Conservation (phyloP, 2,329 filamentous ascomycete genomes). For the Mycocentrospora acerina region DNA sequence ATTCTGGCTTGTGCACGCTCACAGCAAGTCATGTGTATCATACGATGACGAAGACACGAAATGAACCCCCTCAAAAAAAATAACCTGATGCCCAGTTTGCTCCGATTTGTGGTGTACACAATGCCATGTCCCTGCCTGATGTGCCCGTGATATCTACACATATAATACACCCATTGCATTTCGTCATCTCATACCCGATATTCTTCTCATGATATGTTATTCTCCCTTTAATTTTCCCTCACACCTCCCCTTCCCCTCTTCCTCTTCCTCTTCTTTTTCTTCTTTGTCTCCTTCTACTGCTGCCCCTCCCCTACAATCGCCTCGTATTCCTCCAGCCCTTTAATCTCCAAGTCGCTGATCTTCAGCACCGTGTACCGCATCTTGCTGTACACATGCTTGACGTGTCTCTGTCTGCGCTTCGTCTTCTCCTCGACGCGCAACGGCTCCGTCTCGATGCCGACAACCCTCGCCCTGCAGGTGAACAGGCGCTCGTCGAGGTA, state of each 20-base stretch:
- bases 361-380: constrained; percentile 83
- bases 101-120: constrained; percentile 3
- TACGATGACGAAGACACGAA: too few relatives aligned
- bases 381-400: constrained; percentile 82
- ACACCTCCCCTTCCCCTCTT: constrained; percentile 1
- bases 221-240: neutral
- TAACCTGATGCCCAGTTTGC: too few relatives aligned
- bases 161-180: constrained; percentile 15
- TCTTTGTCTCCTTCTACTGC: too few relatives aligned
- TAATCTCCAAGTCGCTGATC: constrained; percentile 78
- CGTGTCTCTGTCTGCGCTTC: constrained; percentile 66
- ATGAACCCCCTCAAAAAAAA: too few relatives aligned
- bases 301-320: constrained; percentile 25
- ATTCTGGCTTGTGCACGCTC: too few relatives aligned
- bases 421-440: constrained; percentile 58
- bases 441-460: constrained; percentile 76
- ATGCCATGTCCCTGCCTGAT: constrained; percentile 4
- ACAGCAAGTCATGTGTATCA: too few relatives aligned
- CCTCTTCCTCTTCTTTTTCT: constrained; percentile 1
- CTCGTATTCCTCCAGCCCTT: constrained; percentile 56
- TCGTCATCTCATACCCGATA: too few relatives aligned
- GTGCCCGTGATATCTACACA: constrained; percentile 14
- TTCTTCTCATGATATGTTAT: too few relatives aligned
- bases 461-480: constrained; percentile 80
- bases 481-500: constrained; percentile 83